These are phyloP conservation scores for Retiboletus flavoniger DNA, from an alignment of 1,284 basidiomycete species.

Conservation along the genomic window DNA sequence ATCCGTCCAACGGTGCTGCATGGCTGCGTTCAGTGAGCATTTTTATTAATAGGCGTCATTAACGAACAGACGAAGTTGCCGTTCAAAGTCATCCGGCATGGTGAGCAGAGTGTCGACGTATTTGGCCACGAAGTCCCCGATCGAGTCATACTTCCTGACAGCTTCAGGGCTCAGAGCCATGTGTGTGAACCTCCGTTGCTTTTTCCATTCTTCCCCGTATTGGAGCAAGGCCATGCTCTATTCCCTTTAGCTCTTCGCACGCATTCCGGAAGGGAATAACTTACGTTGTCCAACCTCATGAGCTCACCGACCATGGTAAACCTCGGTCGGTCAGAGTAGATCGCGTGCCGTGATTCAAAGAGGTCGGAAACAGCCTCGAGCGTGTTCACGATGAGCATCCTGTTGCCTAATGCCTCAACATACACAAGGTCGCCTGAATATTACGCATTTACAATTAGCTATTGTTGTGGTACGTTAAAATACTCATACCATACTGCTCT, in stretches of 20 bases:
- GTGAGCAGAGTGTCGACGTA: constrained; percentile 18
- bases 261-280: not conserved
- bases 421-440: constrained; percentile 29
- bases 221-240: constrained; percentile 26
- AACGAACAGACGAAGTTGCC: constrained; percentile 29
- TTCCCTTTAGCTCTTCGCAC: not conserved
- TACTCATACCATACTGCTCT: constrained; percentile 7
- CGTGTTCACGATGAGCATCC: constrained; percentile 36
- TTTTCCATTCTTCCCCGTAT: constrained; percentile 28
- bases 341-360: constrained; percentile 32
- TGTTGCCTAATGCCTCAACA: constrained; percentile 29
- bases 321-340: constrained; percentile 37
- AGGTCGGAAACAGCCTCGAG: constrained; percentile 34
- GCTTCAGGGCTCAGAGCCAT: constrained; percentile 23
- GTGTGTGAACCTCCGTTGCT: constrained; percentile 26
- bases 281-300: constrained; percentile 34
- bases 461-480: not conserved
- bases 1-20: constrained; percentile 26
- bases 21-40: not conserved
- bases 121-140: constrained; percentile 24
- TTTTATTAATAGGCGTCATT: not conserved
- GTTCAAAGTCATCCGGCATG: constrained; percentile 24
- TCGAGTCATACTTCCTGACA: constrained; percentile 24
- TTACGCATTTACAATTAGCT: not conserved
- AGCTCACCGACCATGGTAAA: constrained; percentile 39